Percentiles rank a stretch among this genome's conserved stretches.
Evolutionary conservation across 805 yeast species (phyloP).

Genomic region (Metschnikowia gelsemii): DNA sequence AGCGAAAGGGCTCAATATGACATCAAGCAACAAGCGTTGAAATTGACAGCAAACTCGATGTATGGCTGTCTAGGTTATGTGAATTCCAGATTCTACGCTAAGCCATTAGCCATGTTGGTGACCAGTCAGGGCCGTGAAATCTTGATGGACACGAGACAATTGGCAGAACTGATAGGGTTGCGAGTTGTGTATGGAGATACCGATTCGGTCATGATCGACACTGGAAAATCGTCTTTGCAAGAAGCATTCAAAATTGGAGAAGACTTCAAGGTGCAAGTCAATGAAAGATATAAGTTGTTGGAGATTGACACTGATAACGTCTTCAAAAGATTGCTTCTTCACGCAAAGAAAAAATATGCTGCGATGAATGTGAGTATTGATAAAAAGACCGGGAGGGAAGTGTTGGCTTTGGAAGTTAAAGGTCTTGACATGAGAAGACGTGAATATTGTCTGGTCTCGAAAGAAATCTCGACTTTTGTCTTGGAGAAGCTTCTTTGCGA

Average conservation of each 20-base stretch:
- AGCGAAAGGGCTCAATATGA: slow-evolving; percentile 81
- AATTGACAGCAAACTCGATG: slow-evolving; percentile 98
- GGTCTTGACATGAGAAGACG: slow-evolving; percentile 97
- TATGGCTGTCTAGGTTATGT: slow-evolving; percentile 96
- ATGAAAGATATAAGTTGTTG: slow-evolving; percentile 79
- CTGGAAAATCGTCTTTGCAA: slow-evolving; percentile 63
- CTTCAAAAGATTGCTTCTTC: slow-evolving; percentile 77
- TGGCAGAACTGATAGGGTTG: slow-evolving; percentile 82
- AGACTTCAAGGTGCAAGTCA: slow-evolving; percentile 79
- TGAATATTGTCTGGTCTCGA: slow-evolving; percentile 91
- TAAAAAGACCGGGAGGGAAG: slow-evolving; percentile 52
- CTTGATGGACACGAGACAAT: slow-evolving; percentile 84
- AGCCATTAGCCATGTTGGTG: slow-evolving; percentile 92
- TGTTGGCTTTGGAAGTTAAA: slow-evolving; percentile 73
- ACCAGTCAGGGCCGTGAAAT: slow-evolving; percentile 96
- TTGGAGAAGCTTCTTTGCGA: slow-evolving; percentile 70
- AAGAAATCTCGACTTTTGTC: slow-evolving; percentile 77
- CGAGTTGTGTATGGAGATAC: slow-evolving; percentile 97
- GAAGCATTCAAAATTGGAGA: slow-evolving; percentile 85
- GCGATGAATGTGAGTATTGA: slow-evolving; percentile 67
- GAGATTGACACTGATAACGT: slow-evolving; percentile 96
- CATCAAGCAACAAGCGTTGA: slow-evolving; percentile 92
- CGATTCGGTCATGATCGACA: slow-evolving; percentile 97
- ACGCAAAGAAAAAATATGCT: slow-evolving; percentile 97
- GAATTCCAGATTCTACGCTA: slow-evolving; percentile 90